Conservation (phyloP, 768 basidiomycete genomes). For the Tulasnella calospora region DNA sequence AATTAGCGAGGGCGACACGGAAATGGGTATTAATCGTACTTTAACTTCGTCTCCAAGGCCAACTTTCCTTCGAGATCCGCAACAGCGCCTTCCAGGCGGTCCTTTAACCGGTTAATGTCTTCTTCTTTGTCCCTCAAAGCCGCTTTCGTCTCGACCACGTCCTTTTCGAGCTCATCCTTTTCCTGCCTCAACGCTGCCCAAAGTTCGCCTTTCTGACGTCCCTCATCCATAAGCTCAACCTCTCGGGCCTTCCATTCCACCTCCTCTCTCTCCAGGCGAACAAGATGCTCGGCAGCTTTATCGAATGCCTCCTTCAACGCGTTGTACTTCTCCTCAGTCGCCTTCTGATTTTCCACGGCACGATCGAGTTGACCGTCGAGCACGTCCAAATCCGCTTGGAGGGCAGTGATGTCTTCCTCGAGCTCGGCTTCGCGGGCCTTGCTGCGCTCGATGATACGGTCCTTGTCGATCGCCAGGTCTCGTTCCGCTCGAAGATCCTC, state of each 20-base stretch:
- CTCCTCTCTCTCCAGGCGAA: slow-evolving; percentile 72
- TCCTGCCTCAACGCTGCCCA: slow-evolving; percentile 55
- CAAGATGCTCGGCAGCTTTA: slow-evolving; percentile 79
- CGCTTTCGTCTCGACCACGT: slow-evolving; percentile 64
- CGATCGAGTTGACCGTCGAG: slow-evolving; percentile 83
- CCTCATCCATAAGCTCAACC: slow-evolving; percentile 53
- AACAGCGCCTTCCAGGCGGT: slow-evolving; percentile 60
- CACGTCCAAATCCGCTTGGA: slow-evolving; percentile 78
- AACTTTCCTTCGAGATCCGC: slow-evolving; percentile 71
- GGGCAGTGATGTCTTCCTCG: slow-evolving; percentile 72
- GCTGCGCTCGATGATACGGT: slow-evolving; percentile 71
- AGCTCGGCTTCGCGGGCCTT: slow-evolving; percentile 81
- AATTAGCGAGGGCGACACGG: neutral
- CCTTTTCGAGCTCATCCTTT: slow-evolving; percentile 57
- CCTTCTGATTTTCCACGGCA: slow-evolving; percentile 69
- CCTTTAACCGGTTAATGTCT: slow-evolving; percentile 66
- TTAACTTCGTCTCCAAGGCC: slow-evolving; percentile 55
- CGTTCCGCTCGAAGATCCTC: slow-evolving; percentile 80
- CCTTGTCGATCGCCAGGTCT: slow-evolving; percentile 73
- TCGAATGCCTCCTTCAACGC: slow-evolving; percentile 68
- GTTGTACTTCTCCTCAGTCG: slow-evolving; percentile 73
- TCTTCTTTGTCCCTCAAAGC: slow-evolving; percentile 72
- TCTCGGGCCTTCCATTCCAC: slow-evolving; percentile 63
- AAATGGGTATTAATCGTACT: slow-evolving; percentile 43
- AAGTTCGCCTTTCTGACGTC: slow-evolving; percentile 54